phyloP scores from a whole-genome alignment of 1,284 basidiomycete species.

The Bondarzewia mesenterica region DNA sequence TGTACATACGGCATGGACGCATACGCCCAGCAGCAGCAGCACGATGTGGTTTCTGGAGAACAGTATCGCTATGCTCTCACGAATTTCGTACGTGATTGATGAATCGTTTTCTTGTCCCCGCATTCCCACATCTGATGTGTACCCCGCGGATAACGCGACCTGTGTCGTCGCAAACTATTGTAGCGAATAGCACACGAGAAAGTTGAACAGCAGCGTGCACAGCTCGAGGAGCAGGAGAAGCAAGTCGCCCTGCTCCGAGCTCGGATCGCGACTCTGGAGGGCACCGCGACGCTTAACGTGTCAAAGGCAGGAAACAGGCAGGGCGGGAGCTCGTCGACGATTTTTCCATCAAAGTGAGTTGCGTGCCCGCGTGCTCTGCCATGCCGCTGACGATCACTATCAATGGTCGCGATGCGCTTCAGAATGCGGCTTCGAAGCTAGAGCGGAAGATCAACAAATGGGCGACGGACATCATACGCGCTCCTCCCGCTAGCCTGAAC shows the following conservation, averaged over 20 bases:
- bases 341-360: constrained; percentile 70
- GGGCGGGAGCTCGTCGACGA: constrained; percentile 63
- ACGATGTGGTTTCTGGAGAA: constrained; percentile 58
- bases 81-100: constrained; percentile 56
- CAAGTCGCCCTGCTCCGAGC: constrained; percentile 65
- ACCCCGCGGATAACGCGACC: background rate
- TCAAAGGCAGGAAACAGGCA: constrained; percentile 26
- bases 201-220: constrained; percentile 69
- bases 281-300: constrained; percentile 30
- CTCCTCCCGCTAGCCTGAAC: constrained; percentile 44
- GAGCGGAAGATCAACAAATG: constrained; percentile 77
- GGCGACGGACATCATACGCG: constrained; percentile 65
- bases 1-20: no score
- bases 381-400: no score
- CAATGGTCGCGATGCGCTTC: background rate
- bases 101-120: constrained; percentile 12
- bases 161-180: background rate
- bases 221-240: constrained; percentile 75
- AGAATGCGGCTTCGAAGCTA: constrained; percentile 71
- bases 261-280: constrained; percentile 67
- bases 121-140: background rate
- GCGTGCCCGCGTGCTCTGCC: background rate
- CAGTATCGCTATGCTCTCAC: constrained; percentile 73
- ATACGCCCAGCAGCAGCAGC: constrained; percentile 10
- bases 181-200: constrained; percentile 81